Evolutionary conservation across 2,329 filamentous ascomycete species (phyloP), one percentile per base, ranked within the genome.

Genomic region (Epichloe gansuensis): DNA sequence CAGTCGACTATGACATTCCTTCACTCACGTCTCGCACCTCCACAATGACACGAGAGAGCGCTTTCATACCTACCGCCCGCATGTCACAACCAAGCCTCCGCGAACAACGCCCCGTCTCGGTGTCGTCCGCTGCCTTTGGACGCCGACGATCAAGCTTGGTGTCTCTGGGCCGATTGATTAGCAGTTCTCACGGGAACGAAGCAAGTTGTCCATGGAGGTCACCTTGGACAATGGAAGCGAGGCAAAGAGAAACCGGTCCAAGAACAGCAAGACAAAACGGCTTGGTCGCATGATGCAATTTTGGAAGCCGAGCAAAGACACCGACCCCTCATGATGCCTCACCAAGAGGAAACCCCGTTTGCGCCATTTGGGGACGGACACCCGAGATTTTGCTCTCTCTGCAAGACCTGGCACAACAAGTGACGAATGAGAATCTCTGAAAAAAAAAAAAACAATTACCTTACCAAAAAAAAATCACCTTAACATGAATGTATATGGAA

Each of bases 221-320:
- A 73, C 75, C 5, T 62, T 72, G 56, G 79, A 81, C 45, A 72
- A 69, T 42, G 76, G 82, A n/a, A 62, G 70, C 0, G 78, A 80
- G 35, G 57, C 54, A 37, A 80, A 78, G 61, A 78, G 76, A 72
- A 59, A 65, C 61, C 78, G 77, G 71, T 59, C 65, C 7, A 82
- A 81, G 64, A 62, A 60, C 25, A 87, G 83, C 72, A 86, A 82
- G 65, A 73, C 80, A 39, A 86, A 82, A 64, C 78, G 85, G 34
- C 69, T 90, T 39, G 85, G 86, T 64, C 83, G 85, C 50, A 75
- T 90, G 71, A 82, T 89, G 75, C 82, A 85, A 60, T 91, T 91
- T 66, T 91, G 85, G 85, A 88, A 85, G 68, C 73, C 75, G 9
- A 81, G 76, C 61, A 75, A 76, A 56, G 64, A 70, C 39, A 58